These are phyloP conservation scores for Letharia columbiana DNA, from an alignment of 495 filamentous ascomycete species.

Conservation along the genomic window DNA sequence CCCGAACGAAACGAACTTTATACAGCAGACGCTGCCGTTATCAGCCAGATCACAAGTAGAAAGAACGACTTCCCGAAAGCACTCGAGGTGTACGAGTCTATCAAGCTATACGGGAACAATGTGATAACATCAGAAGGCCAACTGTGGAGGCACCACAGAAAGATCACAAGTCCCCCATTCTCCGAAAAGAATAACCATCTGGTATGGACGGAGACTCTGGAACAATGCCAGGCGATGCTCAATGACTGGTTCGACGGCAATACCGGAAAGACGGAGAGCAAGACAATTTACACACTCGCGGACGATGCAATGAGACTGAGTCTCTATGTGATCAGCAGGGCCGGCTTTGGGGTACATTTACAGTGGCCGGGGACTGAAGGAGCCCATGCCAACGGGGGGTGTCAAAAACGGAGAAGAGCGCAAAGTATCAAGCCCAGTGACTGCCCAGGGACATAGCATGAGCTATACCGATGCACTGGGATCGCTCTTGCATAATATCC, in stretches of 20 bases:
- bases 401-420: neutral
- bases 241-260: conserved; percentile 11
- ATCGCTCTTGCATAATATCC: conserved; percentile 43
- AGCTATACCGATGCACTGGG: conserved; percentile 49
- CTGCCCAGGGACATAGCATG: conserved; percentile 43
- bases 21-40: conserved; percentile 48
- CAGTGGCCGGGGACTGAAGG: conserved; percentile 39
- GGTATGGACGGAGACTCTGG: conserved; percentile 52
- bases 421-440: neutral
- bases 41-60: conserved; percentile 49
- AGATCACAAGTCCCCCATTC: conserved; percentile 58
- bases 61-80: conserved; percentile 65
- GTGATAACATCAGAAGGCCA: conserved; percentile 55
- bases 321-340: conserved; percentile 59
- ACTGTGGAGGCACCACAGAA: conserved; percentile 58
- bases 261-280: conserved; percentile 32
- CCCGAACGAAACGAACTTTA: conserved; percentile 40
- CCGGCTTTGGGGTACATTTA: conserved; percentile 55
- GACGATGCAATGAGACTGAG: conserved; percentile 50
- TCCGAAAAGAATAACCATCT: conserved; percentile 61
- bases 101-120: conserved; percentile 57
- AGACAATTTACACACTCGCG: conserved; percentile 12
- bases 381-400: neutral
- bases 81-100: conserved; percentile 44
- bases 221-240: conserved; percentile 16